Evolutionary conservation across 139 green algal genomes (phyloP), one percentile per base, ranked within the genome.

Genomic region (Gonium pectorale): DNA sequence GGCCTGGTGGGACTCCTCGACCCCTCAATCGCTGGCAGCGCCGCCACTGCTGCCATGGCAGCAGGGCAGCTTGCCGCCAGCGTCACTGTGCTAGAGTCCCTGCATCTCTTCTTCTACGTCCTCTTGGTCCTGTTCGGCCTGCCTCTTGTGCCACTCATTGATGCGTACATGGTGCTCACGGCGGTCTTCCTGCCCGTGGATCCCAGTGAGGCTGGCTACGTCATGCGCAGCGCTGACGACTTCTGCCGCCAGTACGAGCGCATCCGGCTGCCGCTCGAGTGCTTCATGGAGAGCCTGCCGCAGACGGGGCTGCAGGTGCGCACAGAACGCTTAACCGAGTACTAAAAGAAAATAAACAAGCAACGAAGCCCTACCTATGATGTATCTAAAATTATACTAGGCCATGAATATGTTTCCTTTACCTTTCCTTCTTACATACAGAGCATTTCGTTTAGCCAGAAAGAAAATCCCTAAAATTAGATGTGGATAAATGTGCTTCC

Each of bases 231-330:
- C 15, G 64, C 64, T 3, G 64, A 71, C 7, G 64, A 71, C 35
- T 44, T 71, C 17, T 71, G 64, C 64, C 33, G 64, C 33, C 66
- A 73, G 37, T 73, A 73, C 38, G 66, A 73, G 66, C 66, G 66
- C 66, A 33, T 52, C 21, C 38, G 66, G 38, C 38, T 73, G 66
- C 66, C 66, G 19, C 38, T 73, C 8, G 66, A 73, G 66, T 73
- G 66, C 66, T 73, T 73, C 38, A 37, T 73, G 38, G 66, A 73
- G 38, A 54, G 38, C 38, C 66, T 73, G 66, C 66, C 66, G 38
- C 66, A 73, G 38, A 52, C 38, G 2, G 38, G 4, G 21, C 37
- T 73, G 38, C 66, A 73, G 66, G 38, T 73, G 29, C 29, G 29
- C 41, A 5, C 54, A n/a, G 22, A 64, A 6, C 24, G n/a, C 56